These are phyloP conservation scores for Stephania japonica DNA, from an alignment of 164 flowering plant species.

Conservation along the genomic window DNA sequence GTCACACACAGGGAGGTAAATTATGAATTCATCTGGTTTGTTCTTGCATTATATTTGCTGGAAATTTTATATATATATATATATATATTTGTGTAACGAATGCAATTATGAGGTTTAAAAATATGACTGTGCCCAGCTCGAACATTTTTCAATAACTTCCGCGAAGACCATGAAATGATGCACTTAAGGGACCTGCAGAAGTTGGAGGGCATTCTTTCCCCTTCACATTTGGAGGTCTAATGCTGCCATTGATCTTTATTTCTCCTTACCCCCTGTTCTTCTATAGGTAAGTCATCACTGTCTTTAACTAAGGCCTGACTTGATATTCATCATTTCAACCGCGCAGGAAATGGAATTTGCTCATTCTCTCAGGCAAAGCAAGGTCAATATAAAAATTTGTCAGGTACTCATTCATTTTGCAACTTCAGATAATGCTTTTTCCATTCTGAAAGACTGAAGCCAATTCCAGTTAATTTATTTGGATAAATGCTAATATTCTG, in stretches of 20 bases:
- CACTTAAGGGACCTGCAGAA: constrained; percentile 87
- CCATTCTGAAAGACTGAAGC: no score
- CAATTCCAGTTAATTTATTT: no score
- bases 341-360: constrained; percentile 97
- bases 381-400: constrained; percentile 83
- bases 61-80: no score
- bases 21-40: constrained; percentile 8
- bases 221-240: constrained; percentile 83
- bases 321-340: neutral
- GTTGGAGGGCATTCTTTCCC: constrained; percentile 91
- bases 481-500: no score
- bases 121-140: constrained; percentile 45
- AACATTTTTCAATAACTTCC: constrained; percentile 73
- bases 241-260: constrained; percentile 9
- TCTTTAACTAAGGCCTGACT: neutral
- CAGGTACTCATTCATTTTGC: constrained; percentile 42
- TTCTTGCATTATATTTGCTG: neutral
- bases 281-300: neutral
- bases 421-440: neutral
- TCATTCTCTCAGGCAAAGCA: constrained; percentile 74
- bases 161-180: constrained; percentile 90
- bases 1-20: constrained; percentile 83
- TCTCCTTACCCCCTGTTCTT: neutral
- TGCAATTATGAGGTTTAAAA: constrained; percentile 3
- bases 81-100: constrained; percentile 1